Evolutionary conservation across 768 basidiomycete genomes (phyloP).

Genomic region (Hebeloma cylindrosporum): DNA sequence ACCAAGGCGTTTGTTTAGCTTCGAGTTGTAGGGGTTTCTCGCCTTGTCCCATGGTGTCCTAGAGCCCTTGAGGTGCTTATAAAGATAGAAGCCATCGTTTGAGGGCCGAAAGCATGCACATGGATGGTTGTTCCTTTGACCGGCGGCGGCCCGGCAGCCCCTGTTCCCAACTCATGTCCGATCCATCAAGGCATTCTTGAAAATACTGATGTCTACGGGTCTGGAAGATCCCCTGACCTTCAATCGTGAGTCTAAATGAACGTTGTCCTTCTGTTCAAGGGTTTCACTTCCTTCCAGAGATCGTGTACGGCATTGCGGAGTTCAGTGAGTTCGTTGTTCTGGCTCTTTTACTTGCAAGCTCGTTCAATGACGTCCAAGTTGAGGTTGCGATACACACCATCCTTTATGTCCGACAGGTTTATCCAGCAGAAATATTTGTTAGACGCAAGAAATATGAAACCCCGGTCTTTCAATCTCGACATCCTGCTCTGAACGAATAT

Average conservation of each 20-base stretch:
- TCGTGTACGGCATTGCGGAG: conserved; percentile 62
- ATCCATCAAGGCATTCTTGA: conserved; percentile 38
- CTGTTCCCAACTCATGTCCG: too few relatives aligned
- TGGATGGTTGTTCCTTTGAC: too few relatives aligned
- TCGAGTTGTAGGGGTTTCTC: too few relatives aligned
- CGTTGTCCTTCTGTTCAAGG: neutral
- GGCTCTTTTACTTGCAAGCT: too few relatives aligned
- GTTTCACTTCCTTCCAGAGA: conserved; percentile 42
- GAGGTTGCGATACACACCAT: conserved; percentile 94
- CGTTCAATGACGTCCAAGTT: too few relatives aligned
- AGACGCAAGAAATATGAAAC: conserved; percentile 88
- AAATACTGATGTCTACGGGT: conserved; percentile 23
- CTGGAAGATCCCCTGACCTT: conserved; percentile 33
- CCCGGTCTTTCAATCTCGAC: conserved; percentile 91
- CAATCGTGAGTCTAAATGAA: conserved; percentile 20
- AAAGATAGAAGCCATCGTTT: too few relatives aligned
- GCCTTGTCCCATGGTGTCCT: too few relatives aligned
- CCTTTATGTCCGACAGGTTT: conserved; percentile 86
- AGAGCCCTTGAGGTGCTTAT: too few relatives aligned
- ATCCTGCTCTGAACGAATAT: conserved; percentile 85
- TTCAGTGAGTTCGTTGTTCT: conserved; percentile 53
- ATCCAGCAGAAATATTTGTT: conserved; percentile 85
- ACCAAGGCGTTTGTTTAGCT: too few relatives aligned
- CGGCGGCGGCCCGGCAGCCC: too few relatives aligned
- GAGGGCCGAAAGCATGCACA: too few relatives aligned